Base-by-base conservation (phyloP, 805 yeast species). In the Saccharomycopsis fibuligera region DNA sequence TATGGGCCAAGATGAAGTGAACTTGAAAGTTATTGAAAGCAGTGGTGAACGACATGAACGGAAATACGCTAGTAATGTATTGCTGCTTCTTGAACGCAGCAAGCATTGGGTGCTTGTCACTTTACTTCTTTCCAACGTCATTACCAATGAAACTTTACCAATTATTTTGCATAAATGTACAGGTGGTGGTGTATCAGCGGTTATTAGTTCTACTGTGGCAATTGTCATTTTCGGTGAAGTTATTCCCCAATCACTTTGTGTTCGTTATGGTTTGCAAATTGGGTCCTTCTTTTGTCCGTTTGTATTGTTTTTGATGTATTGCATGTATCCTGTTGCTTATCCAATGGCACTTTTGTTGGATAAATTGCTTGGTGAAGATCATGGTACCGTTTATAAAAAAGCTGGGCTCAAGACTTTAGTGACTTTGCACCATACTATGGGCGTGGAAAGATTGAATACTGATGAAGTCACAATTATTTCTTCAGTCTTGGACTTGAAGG, bases 181-280 rank as follows among this genome's bases (percentile, higher is more conserved):
- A 12, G 98, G 98, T 42, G 98, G 98, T 37, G 99, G 99, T 1
- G 84, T 96, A 85, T 90, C 93, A 12, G 99, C 99, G 0, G 96
- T 91, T 33, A 86, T 89, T 12, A 76, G 89, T 10, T 83, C 97
- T n/a, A 90, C 99, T 0, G 90, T 85, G 2, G 78, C 90, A 23
- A 91, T 91, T 61, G 97, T 91, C 44, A 76, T 91, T 10, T 91
- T 91, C 66, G 99, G 99, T 53, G 99, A 91, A 62, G 86, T 91
- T 58, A 91, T 91, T 53, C 99, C 99, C 2, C 99, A 91, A 67
- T 82, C 93, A 19, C 72, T 89, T 37, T 88, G 95, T 66, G 99
- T 91, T 17, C 74, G 97, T 38, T 90, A 87, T 62, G 99, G 99
- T 1, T 73, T 91, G 44, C 84, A 86, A 55, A 83, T 91, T 22